Percentiles rank a stretch among this genome's conserved stretches.
These are phyloP conservation scores for Pythium utonaiense DNA, from an alignment of 352 stramenopile genomes.

Conservation along the genomic window DNA sequence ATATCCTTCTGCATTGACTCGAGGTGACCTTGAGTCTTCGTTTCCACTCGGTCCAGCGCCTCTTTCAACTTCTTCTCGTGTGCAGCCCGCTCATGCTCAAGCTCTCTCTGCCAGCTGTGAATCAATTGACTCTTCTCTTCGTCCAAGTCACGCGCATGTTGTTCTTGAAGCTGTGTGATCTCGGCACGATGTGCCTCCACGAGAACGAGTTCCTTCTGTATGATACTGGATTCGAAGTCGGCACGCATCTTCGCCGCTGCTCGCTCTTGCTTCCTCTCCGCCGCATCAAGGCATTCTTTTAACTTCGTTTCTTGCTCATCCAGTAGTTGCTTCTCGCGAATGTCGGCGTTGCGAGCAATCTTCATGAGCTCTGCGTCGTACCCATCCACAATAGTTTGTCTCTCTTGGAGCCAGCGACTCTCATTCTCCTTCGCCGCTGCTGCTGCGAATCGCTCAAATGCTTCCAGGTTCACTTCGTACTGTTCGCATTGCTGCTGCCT, in stretches of 20 bases:
- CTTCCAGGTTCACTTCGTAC: constrained; percentile 5
- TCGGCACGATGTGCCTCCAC: not conserved
- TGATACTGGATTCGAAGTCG: not conserved
- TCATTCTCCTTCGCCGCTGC: not conserved
- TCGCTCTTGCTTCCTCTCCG: not conserved
- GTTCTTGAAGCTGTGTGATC: constrained; percentile 2
- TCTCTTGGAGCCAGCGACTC: constrained; percentile 8
- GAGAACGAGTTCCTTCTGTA: not conserved
- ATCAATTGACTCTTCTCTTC: constrained; percentile 23
- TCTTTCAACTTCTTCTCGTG: constrained; percentile 37
- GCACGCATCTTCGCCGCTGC: not conserved
- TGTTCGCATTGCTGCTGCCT: constrained; percentile 12
- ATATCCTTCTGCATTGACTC: constrained; percentile 53
- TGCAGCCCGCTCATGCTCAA: constrained; percentile 22
- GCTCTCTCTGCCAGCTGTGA: constrained; percentile 35
- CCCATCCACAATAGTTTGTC: not conserved
- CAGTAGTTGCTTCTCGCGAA: not conserved
- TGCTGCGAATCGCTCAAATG: not conserved
- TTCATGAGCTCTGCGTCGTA: not conserved
- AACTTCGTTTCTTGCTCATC: not conserved
- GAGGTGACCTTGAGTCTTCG: constrained; percentile 32
- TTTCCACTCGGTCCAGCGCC: constrained; percentile 30
- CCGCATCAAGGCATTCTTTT: not conserved
- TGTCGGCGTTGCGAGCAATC: not conserved
- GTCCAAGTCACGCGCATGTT: constrained; percentile 29